These are phyloP conservation scores for Aureobasidium melanogenum DNA, from an alignment of 2,329 filamentous ascomycete genomes.

Conservation along the genomic window DNA sequence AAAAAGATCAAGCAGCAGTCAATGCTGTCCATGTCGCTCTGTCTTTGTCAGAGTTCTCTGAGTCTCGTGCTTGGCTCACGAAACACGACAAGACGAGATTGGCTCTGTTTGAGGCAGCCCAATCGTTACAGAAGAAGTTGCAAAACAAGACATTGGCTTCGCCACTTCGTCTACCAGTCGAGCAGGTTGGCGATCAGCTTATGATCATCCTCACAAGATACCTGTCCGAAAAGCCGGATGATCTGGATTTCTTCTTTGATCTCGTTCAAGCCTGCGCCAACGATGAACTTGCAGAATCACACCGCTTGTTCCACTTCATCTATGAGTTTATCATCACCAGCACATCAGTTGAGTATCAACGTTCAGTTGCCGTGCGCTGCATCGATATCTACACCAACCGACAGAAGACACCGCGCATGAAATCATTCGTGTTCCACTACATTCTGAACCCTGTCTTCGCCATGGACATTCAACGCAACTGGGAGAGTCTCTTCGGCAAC, in stretches of 20 bases:
- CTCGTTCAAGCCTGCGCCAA: constrained; percentile 76
- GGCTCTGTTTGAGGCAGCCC: constrained; percentile 55
- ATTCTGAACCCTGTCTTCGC: constrained; percentile 93
- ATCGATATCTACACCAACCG: constrained; percentile 79
- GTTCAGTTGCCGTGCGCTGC: constrained; percentile 70
- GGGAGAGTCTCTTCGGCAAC: constrained; percentile 46
- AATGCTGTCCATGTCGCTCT: constrained; percentile 83
- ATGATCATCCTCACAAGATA: constrained; percentile 79
- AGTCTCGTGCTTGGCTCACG: constrained; percentile 58
- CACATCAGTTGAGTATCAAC: constrained; percentile 79
- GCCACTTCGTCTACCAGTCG: constrained; percentile 69
- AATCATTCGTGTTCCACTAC: constrained; percentile 85
- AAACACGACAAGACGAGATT: constrained; percentile 49
- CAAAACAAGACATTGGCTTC: constrained; percentile 60
- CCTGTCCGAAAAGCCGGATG: constrained; percentile 57
- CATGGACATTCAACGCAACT: constrained; percentile 87
- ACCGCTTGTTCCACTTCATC: constrained; percentile 70
- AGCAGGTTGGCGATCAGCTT: constrained; percentile 81
- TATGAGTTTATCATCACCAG: constrained; percentile 77
- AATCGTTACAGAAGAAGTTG: constrained; percentile 68
- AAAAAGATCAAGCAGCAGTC: constrained; percentile 68
- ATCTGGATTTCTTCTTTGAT: constrained; percentile 68
- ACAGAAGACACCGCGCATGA: constrained; percentile 74
- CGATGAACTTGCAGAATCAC: constrained; percentile 69
- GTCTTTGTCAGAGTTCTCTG: constrained; percentile 61